Evolutionary conservation across 208 protist species (phyloP), one percentile per base, ranked within the genome.

Genomic region (Acanthamoeba rhysodes): DNA sequence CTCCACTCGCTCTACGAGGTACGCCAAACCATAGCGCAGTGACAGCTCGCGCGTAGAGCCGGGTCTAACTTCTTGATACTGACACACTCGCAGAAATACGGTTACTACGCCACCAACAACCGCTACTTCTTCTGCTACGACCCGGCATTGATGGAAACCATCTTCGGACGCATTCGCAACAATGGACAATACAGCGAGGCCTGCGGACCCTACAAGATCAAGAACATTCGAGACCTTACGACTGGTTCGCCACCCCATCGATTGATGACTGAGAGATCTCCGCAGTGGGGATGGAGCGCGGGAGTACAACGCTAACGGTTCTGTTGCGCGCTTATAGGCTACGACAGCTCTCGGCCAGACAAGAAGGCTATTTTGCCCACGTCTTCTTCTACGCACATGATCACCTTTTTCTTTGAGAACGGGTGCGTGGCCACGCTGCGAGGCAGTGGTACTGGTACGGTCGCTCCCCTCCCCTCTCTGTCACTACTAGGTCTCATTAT

Each of bases 341-440:
- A 90, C 20, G 84, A 90, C 57, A 90, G 84, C 57, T 94, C 90
- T 9, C 93, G 96, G 48, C 45, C 97, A 2, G 98, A 99, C 91
- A 59, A 92, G 18, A 98, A 98, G 76, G 96, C 98, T 18, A 97
- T 90, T 20, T 95, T 99, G 24, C 98, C 99, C 6, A 37, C 95
- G 8, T 98, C 96, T 34, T 95, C 87, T 27, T 97, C 97, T 18
- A 98, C 97, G 68, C 97, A 99, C 53, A 99, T 99, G 97, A 98
- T 99, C 74, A 99, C 98, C 14, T 99, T 99, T 22, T 98, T 96
- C 94, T 99, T 99, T 88, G 98, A 98, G 24, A 99, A 99, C 96
- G 98, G 97, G 72, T 95, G 97, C 64, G 97, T 97, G 8, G 96
- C 98, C 14, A 99, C 99, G 9, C 70, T 99, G 18, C 98, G 99